Conservation (phyloP, 2,329 filamentous ascomycete species). For the Endothia cerciana region DNA sequence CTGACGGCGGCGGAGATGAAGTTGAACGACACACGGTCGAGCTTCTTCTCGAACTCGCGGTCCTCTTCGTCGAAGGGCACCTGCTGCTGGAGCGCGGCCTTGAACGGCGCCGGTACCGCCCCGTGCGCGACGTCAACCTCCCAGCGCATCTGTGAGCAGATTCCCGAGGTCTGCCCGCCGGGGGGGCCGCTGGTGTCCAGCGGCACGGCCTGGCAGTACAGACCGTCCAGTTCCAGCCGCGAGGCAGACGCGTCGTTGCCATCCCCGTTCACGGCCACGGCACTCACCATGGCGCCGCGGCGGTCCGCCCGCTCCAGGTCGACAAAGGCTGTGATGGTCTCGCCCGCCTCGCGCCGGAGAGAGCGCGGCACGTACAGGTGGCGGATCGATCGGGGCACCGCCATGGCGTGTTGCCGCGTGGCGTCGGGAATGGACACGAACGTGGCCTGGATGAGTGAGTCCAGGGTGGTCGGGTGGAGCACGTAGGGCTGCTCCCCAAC, state of each 20-base stretch:
- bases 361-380: not conserved
- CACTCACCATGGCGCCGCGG: not conserved
- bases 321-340: constrained; percentile 4
- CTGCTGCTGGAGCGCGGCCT: not conserved
- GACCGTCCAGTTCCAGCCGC: constrained; percentile 5
- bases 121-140: constrained; percentile 9
- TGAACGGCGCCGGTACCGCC: not conserved
- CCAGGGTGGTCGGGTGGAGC: constrained; percentile 36
- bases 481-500: constrained; percentile 20
- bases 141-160: constrained; percentile 14
- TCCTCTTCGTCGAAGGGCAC: constrained; percentile 5
- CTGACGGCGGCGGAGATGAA: constrained; percentile 9
- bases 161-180: not conserved
- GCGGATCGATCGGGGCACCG: constrained; percentile 12
- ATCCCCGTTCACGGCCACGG: not conserved
- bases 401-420: not conserved
- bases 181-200: not conserved
- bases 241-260: not conserved
- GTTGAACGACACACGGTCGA: constrained; percentile 23
- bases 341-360: not conserved
- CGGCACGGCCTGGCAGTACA: constrained; percentile 18
- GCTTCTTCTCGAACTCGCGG: not conserved
- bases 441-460: constrained; percentile 29
- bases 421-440: constrained; percentile 24
- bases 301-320: not conserved